A percentile compares a stretch with the other conserved stretches of the same genome.
phyloP scores from a whole-genome alignment of 192 early-diverging fungal genomes.

The Umbelopsis sp. region DNA sequence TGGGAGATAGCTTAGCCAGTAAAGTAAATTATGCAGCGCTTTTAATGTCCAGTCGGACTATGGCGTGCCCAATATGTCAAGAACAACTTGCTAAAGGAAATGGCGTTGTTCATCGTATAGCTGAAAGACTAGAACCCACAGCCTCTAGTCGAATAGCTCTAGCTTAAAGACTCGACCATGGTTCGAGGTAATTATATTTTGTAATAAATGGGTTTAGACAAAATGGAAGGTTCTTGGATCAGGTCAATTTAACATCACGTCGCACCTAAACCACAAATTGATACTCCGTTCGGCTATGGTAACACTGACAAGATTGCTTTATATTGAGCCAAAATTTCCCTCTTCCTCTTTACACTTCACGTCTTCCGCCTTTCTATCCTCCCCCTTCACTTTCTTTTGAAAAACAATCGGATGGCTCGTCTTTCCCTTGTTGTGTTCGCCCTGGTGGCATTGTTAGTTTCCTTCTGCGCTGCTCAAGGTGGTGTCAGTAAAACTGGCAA shows the following conservation, averaged over 20 bases:
- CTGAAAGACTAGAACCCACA: conserved; percentile 17
- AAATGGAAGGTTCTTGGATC: too few species aligned
- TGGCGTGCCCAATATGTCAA: conserved; percentile 56
- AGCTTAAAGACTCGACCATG: background rate
- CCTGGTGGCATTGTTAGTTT: conserved; percentile 12
- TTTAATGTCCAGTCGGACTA: conserved; percentile 42
- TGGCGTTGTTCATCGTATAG: conserved; percentile 40
- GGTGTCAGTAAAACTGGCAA: conserved; percentile 29
- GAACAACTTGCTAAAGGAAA: conserved; percentile 48
- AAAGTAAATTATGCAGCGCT: conserved; percentile 57
- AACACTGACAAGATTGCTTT: conserved; percentile 5
- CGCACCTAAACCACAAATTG: background rate
- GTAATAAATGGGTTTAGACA: too few species aligned
- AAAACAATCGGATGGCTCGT: background rate
- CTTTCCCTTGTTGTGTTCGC: background rate
- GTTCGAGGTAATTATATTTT: too few species aligned
- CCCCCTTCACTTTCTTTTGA: background rate
- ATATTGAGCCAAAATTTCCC: background rate
- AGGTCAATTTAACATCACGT: background rate
- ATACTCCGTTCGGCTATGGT: background rate
- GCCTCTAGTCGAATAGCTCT: conserved; percentile 5
- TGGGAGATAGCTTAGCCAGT: conserved; percentile 29
- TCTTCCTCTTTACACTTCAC: background rate
- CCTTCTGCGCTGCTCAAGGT: background rate
- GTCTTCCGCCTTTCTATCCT: background rate